Percentiles rank a stretch among this genome's conserved stretches.
These are phyloP conservation scores for Eimeria falciformis DNA, from an alignment of 169 alveolate genomes.

Conservation along the genomic window DNA sequence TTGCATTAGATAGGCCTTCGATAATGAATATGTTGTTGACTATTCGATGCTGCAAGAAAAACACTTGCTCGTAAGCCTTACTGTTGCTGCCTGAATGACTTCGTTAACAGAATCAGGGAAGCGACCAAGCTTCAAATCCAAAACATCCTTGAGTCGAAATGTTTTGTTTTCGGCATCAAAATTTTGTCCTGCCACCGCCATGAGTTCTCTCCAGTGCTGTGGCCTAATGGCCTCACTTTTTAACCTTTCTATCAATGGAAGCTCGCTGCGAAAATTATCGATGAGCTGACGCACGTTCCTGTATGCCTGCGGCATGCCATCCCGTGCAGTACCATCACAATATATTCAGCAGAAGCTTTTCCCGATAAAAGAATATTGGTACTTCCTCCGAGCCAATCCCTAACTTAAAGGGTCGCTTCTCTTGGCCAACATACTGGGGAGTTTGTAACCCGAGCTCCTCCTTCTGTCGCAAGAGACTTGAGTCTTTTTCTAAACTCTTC, in stretches of 20 bases:
- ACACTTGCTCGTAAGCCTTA: conserved; percentile 65
- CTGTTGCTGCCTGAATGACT: conserved; percentile 92
- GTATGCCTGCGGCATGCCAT: conserved; percentile 78
- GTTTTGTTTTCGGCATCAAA: conserved; percentile 88
- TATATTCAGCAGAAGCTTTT: neutral
- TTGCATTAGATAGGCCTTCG: no score
- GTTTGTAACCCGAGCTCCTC: conserved; percentile 37
- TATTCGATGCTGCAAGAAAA: neutral
- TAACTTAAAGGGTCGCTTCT: no score
- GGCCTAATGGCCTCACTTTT: conserved; percentile 93
- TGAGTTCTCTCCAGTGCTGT: conserved; percentile 94
- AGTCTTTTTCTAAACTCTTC: conserved; percentile 92
- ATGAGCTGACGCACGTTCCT: conserved; percentile 89
- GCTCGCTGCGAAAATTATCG: conserved; percentile 87
- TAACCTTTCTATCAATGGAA: conserved; percentile 91
- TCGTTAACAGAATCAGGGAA: conserved; percentile 93
- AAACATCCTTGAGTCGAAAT: conserved; percentile 87
- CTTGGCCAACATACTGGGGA: conserved; percentile 53
- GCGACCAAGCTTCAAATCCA: conserved; percentile 90
- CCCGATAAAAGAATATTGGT: neutral
- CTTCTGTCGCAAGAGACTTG: conserved; percentile 84
- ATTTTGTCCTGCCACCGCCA: conserved; percentile 72
- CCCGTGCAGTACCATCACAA: neutral
- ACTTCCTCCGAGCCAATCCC: neutral
- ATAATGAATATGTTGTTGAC: neutral